These are phyloP conservation scores for Pugionium dolabratum DNA, from an alignment of 345 rosid genomes.

Conservation along the genomic window DNA sequence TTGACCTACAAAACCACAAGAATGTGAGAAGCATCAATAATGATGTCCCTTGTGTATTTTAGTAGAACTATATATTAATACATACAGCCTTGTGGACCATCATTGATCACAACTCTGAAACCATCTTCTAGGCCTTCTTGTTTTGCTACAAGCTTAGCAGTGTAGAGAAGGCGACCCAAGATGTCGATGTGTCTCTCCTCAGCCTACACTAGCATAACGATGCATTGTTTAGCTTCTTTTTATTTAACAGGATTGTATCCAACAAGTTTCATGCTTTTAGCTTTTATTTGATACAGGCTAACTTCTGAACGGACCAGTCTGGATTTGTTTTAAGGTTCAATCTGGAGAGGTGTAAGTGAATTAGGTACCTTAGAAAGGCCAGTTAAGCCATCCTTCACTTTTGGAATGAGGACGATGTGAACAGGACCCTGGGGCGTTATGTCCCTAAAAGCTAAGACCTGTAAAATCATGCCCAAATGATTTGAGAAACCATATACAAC, in stretches of 20 bases:
- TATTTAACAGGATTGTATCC: conserved; percentile 47
- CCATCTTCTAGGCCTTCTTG: conserved; percentile 90
- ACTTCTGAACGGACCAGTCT: background rate
- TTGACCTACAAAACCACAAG: conserved; percentile 58
- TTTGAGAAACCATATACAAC: conserved; percentile 5
- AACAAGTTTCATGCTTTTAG: too few species aligned
- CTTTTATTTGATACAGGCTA: background rate
- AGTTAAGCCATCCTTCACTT: conserved; percentile 80
- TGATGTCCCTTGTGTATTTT: conserved; percentile 1
- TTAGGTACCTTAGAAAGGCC: conserved; percentile 76
- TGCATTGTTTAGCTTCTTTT: conserved; percentile 38
- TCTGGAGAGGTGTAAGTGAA: background rate
- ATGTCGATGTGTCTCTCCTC: conserved; percentile 89
- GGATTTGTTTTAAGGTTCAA: background rate
- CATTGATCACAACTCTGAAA: conserved; percentile 87
- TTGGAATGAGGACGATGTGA: conserved; percentile 86
- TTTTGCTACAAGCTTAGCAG: conserved; percentile 87
- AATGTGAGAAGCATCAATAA: conserved; percentile 19
- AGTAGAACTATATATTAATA: conserved; percentile 29
- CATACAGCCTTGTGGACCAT: conserved; percentile 85
- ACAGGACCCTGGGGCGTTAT: conserved; percentile 79
- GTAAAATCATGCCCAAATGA: conserved; percentile 8
- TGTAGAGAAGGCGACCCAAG: conserved; percentile 85
- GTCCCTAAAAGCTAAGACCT: conserved; percentile 92
- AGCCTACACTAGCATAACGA: conserved; percentile 54